These are phyloP conservation scores for Jasminum sambac DNA, from an alignment of 257 asterid genomes.

Conservation along the genomic window DNA sequence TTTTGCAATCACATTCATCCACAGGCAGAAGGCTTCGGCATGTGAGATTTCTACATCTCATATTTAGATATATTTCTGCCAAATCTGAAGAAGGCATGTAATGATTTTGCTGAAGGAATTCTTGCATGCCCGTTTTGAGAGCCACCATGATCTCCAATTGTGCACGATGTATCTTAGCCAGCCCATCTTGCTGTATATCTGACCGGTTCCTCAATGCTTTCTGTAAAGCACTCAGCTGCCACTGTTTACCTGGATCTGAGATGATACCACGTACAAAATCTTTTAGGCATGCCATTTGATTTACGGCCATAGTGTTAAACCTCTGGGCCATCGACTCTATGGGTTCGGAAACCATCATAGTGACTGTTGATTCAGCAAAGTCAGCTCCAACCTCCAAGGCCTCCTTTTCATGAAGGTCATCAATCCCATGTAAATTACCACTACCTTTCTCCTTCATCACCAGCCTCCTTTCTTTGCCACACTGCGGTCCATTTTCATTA, in stretches of 20 bases:
- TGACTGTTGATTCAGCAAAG: constrained; percentile 69
- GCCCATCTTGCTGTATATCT: constrained; percentile 61
- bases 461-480: constrained; percentile 46
- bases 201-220: constrained; percentile 66
- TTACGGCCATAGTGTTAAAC: constrained; percentile 59
- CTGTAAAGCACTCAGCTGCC: constrained; percentile 82
- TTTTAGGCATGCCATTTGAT: constrained; percentile 53
- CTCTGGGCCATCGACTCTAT: constrained; percentile 53
- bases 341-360: constrained; percentile 84
- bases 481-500: constrained; percentile 58
- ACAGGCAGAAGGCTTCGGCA: constrained; percentile 81
- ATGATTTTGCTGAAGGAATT: constrained; percentile 51
- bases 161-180: constrained; percentile 54
- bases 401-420: constrained; percentile 52
- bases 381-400: constrained; percentile 56
- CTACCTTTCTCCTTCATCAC: constrained; percentile 48
- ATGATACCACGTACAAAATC: constrained; percentile 71
- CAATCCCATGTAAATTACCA: constrained; percentile 43
- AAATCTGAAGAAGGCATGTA: constrained; percentile 58
- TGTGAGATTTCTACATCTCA: constrained; percentile 73
- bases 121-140: constrained; percentile 75
- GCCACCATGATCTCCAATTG: constrained; percentile 89
- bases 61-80: constrained; percentile 76
- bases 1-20: constrained; percentile 89
- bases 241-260: constrained; percentile 57